Evolutionary conservation across 768 basidiomycete genomes (phyloP), one percentile per base, ranked within the genome.

Genomic region (Amanita subjunquillea): DNA sequence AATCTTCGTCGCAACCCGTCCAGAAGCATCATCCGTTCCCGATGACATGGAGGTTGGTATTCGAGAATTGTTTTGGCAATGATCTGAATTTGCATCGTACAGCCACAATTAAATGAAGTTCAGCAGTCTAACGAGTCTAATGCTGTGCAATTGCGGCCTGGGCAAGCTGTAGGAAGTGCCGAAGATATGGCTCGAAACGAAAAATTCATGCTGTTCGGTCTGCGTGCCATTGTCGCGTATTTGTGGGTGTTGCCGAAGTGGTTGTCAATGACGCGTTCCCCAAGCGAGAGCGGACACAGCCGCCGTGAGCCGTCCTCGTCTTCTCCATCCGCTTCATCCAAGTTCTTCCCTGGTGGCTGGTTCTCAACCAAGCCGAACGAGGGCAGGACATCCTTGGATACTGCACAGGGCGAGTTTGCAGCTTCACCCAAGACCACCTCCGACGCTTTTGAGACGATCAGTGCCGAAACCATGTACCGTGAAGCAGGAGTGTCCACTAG

Each of bases 301-400:
- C 79, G 8, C 74, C 76, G 25, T 10, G 38, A 40, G 25, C 10
- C 48, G 8, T 50, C 48, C 4, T 29, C 47, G n/a, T 48, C 46
- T n/a, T 47, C 30, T 1, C n/a, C 48, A 15, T 50, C 48, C 0
- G 67, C 77, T 3, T 79, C 79, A n/a, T 78, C 77, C 10, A 68
- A 74, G 44, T 73, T 75, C 65, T 77, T 80, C 72, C 78, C 77
- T 7, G 79, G 79, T 32, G 76, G 73, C 1, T 79, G 78, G 78
- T 72, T 72, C 55, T 57, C 64, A 20, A 59, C 70, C 17, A 57
- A 67, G 4, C 68, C 72, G 1, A 61, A 65, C 37, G 69, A 74
- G 58, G 72, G 69, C 42, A 64, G 76, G 42, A 59, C 77, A 6
- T 79, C 78, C 6, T 56, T 79, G 37, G 78, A 79, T 51, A 65